Evolutionary conservation across 768 basidiomycete genomes (phyloP), one percentile per base, ranked within the genome.

Genomic region (Suillus paluster): DNA sequence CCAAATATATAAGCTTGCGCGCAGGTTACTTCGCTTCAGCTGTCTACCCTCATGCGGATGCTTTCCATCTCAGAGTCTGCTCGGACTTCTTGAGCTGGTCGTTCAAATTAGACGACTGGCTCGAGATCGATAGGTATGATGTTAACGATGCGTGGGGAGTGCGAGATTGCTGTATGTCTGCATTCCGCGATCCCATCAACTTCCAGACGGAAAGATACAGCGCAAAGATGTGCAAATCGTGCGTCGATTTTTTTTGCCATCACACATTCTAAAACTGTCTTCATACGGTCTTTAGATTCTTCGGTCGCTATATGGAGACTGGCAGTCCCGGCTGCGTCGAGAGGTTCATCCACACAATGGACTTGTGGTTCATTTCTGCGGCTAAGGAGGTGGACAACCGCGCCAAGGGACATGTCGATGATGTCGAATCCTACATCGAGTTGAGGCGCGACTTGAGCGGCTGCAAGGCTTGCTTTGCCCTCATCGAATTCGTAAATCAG

Each of bases 41-140:
- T 68, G 88, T 86, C 71, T 91, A 90, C 71, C 81, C 84, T 60
- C 81, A 81, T 27, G 77, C 83, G 23, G 75, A 83, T n/a, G 71
- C 78, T 46, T 81, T 84, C 63, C 83, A 85, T 54, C 82, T 91
- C 41, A 84, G 86, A 34, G 83, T 88, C 63, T 82, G 87, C 63
- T 83, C 84, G 4, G 89, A 91, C 73, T 90, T 88, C 67, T 83
- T 91, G 85, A 76, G 74, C 64, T 79, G 73, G 68, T 65, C 79
- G 44, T 80, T 81, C 46, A 77, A 77, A 45, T 67, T 79, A 63
- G 78, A 80, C 63, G 49, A 50, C 27, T 50, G 49, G 49, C 49
- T 50, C 17, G 49, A 50, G 27, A 30, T 30, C 27, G 49, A 50
- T 5, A 50, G 27, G 42, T 75, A 67, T 27, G 75, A 76, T 54